Percentiles rank a stretch among this genome's conserved stretches.
Conservation (phyloP, 805 yeast species). For the Wickerhamiella alocasiicola region DNA sequence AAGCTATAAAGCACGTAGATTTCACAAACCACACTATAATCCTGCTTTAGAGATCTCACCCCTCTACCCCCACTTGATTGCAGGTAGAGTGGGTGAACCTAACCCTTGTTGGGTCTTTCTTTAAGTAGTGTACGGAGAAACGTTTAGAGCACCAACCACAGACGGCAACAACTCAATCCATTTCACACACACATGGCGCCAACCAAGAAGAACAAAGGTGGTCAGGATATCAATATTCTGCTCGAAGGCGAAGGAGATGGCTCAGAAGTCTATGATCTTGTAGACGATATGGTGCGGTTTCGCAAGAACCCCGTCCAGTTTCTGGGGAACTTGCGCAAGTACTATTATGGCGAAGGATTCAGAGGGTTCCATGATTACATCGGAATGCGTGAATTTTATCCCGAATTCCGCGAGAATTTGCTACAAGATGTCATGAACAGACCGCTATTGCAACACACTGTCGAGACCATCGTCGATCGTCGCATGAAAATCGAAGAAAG, state of each 20-base stretch:
- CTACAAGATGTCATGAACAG: conserved; percentile 23
- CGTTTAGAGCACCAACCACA: no score
- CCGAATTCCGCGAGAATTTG: conserved; percentile 25
- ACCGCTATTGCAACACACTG: conserved; percentile 23
- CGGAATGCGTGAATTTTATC: conserved; percentile 27
- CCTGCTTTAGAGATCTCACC: no score
- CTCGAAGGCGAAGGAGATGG: conserved; percentile 7
- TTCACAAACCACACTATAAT: no score
- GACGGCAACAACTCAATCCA: background rate
- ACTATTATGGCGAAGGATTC: conserved; percentile 27
- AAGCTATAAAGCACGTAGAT: no score
- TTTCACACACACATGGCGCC: background rate
- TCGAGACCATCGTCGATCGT: conserved; percentile 25
- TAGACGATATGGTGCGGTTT: conserved; percentile 23
- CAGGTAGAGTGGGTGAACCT: no score
- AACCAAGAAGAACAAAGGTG: background rate
- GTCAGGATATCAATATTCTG: conserved; percentile 8
- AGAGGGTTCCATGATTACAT: conserved; percentile 29
- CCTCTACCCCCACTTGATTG: no score
- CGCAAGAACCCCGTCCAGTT: conserved; percentile 28
- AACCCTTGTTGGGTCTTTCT: conserved; percentile 10
- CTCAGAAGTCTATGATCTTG: conserved; percentile 10
- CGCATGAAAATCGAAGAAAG: conserved; percentile 24
- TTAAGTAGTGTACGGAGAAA: no score
- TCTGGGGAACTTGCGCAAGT: conserved; percentile 23